These are phyloP conservation scores for Calonectria naviculata DNA, from an alignment of 2,329 filamentous ascomycete genomes.

Conservation along the genomic window DNA sequence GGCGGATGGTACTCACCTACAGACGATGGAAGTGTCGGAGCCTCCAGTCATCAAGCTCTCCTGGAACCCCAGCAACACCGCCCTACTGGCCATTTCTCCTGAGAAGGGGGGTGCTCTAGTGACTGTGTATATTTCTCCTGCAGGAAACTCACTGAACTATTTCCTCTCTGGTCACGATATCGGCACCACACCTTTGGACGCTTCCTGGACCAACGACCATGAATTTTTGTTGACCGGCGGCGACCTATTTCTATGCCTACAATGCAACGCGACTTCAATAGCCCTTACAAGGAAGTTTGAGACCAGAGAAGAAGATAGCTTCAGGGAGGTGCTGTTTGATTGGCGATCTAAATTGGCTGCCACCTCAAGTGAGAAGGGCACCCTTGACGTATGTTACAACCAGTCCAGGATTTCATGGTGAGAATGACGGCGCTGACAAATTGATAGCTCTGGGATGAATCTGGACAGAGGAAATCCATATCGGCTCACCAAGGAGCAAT, in stretches of 20 bases:
- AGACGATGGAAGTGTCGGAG: constrained; percentile 67
- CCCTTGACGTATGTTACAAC: constrained; percentile 64
- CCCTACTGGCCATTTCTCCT: constrained; percentile 68
- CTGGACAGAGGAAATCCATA: constrained; percentile 65
- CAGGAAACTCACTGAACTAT: constrained; percentile 59
- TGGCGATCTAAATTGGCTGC: constrained; percentile 63
- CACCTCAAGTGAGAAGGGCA: constrained; percentile 69
- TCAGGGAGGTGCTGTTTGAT: constrained; percentile 69
- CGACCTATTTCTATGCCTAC: constrained; percentile 61
- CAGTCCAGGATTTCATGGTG: neutral
- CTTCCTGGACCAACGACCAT: constrained; percentile 67
- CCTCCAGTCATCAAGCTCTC: constrained; percentile 71
- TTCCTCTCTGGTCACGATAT: constrained; percentile 62
- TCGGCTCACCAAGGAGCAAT: constrained; percentile 69
- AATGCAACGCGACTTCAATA: constrained; percentile 59
- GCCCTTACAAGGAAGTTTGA: constrained; percentile 60
- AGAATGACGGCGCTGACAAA: constrained; percentile 25
- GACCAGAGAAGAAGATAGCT: constrained; percentile 63
- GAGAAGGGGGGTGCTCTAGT: constrained; percentile 64
- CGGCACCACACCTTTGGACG: constrained; percentile 64
- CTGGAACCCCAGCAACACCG: constrained; percentile 68
- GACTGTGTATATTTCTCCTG: constrained; percentile 62
- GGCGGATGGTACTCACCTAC: constrained; percentile 61
- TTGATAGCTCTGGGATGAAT: constrained; percentile 65
- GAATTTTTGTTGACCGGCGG: constrained; percentile 71